Conservation (phyloP, 768 basidiomycete species). For the Lactifluus subvellereus region DNA sequence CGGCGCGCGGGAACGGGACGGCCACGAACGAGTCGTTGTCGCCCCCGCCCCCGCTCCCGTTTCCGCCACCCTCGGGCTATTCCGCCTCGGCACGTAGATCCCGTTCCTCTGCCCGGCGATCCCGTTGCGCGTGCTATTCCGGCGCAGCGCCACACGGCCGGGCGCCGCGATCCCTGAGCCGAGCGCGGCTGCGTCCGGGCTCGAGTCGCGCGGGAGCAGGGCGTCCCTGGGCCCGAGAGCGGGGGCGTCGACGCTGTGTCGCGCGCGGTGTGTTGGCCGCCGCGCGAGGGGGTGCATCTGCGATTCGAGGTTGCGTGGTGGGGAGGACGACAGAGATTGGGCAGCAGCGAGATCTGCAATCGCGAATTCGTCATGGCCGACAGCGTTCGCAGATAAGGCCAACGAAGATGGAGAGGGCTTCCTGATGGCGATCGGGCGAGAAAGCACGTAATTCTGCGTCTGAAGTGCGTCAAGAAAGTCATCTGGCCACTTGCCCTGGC, state of each 20-base stretch:
- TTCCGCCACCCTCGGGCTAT: conserved; percentile 15
- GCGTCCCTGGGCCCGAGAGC: conserved; percentile 35
- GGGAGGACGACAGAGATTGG: background rate
- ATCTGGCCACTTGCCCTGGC: conserved; percentile 80
- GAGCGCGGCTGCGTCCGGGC: conserved; percentile 45
- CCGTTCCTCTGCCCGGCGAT: conserved; percentile 8
- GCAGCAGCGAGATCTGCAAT: background rate
- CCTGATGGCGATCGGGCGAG: conserved; percentile 17
- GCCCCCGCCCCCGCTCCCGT: conserved; percentile 1
- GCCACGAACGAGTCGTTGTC: conserved; percentile 31
- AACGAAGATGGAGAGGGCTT: conserved; percentile 8
- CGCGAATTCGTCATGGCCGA: background rate
- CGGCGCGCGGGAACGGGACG: conserved; percentile 62
- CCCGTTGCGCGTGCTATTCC: conserved; percentile 38
- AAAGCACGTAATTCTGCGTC: conserved; percentile 16
- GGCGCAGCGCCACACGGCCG: conserved; percentile 44
- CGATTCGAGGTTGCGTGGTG: conserved; percentile 35
- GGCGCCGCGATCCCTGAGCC: conserved; percentile 32
- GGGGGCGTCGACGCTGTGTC: conserved; percentile 55
- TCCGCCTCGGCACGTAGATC: conserved; percentile 13
- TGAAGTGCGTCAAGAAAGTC: conserved; percentile 65
- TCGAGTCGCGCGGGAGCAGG: conserved; percentile 43
- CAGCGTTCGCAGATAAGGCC: background rate
- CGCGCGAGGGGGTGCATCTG: conserved; percentile 41
- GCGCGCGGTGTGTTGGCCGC: conserved; percentile 56